Evolutionary conservation across 305 asterid species (phyloP).

Genomic region (Stenogyne calaminthoides): DNA sequence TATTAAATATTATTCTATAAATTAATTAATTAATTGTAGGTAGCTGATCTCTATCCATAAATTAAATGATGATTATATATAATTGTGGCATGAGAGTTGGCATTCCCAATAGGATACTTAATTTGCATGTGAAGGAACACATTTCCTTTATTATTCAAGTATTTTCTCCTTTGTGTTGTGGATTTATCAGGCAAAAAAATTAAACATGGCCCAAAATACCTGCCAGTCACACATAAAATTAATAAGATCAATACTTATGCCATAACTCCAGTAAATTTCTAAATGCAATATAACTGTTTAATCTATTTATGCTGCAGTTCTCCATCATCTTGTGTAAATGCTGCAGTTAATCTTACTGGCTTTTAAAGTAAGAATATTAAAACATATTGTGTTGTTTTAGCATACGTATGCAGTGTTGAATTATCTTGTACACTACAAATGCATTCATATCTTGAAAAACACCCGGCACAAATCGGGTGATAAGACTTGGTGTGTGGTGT

Average conservation of each 20-base stretch:
- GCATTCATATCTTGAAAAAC: not conserved
- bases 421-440: no score
- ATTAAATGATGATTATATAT: slow-evolving; percentile 18
- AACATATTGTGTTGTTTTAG: not conserved
- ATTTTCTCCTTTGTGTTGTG: slow-evolving; percentile 35
- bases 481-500: not conserved
- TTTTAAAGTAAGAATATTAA: not conserved
- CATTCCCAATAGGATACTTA: slow-evolving; percentile 16
- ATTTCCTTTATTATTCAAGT: slow-evolving; percentile 27
- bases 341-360: slow-evolving; percentile 25
- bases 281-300: not conserved
- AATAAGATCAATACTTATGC: not conserved
- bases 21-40: no score
- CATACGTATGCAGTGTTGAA: not conserved
- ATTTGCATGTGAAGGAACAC: slow-evolving; percentile 5
- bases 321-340: not conserved
- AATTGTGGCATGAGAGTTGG: not conserved
- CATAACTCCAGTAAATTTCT: not conserved
- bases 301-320: not conserved
- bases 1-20: not conserved
- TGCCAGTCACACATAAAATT: not conserved
- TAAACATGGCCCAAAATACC: not conserved
- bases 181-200: slow-evolving; percentile 41
- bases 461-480: not conserved
- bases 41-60: not conserved